Evolutionary conservation across 176 grass and related monocot genomes (phyloP).

Genomic region (Elymus sibiricus): DNA sequence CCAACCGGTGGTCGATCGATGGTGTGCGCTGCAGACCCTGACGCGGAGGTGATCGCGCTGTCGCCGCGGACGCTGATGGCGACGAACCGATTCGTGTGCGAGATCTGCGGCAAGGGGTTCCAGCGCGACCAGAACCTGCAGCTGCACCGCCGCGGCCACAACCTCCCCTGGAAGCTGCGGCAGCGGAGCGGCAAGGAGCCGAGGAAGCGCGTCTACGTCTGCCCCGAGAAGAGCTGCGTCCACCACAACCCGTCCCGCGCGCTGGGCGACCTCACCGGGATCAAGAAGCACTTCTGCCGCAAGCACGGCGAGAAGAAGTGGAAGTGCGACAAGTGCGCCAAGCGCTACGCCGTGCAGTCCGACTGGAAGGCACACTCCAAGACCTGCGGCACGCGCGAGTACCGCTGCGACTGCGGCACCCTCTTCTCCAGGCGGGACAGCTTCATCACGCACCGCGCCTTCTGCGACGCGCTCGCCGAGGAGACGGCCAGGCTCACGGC

Average conservation of each 20-base stretch:
- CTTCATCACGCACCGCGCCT: conserved; percentile 91
- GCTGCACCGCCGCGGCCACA: conserved; percentile 85
- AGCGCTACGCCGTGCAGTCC: conserved; percentile 91
- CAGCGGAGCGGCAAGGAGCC: conserved; percentile 78
- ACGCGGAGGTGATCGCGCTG: conserved; percentile 82
- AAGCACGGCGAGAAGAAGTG: conserved; percentile 99
- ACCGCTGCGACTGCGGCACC: conserved; percentile 87
- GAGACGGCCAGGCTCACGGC: conserved; percentile 63
- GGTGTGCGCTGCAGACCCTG: conserved; percentile 48
- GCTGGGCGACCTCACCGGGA: conserved; percentile 86
- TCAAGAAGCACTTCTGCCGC: conserved; percentile 99
- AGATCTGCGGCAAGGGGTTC: conserved; percentile 96
- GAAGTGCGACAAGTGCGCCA: conserved; percentile 95
- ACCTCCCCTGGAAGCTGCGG: conserved; percentile 88
- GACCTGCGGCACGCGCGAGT: conserved; percentile 87
- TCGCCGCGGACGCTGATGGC: conserved; percentile 77
- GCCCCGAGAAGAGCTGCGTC: conserved; percentile 78
- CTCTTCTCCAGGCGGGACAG: conserved; percentile 89
- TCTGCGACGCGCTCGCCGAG: conserved; percentile 81
- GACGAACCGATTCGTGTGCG: conserved; percentile 91
- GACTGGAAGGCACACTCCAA: conserved; percentile 98
- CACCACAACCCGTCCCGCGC: conserved; percentile 85
- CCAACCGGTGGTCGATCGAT: neutral
- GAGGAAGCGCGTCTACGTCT: conserved; percentile 86
- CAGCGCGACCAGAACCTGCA: conserved; percentile 95